Percentiles rank a stretch among this genome's conserved stretches.
These are phyloP conservation scores for Quaeritorhiza haematococci DNA, from an alignment of 371 early-diverging fungal species.

Conservation along the genomic window DNA sequence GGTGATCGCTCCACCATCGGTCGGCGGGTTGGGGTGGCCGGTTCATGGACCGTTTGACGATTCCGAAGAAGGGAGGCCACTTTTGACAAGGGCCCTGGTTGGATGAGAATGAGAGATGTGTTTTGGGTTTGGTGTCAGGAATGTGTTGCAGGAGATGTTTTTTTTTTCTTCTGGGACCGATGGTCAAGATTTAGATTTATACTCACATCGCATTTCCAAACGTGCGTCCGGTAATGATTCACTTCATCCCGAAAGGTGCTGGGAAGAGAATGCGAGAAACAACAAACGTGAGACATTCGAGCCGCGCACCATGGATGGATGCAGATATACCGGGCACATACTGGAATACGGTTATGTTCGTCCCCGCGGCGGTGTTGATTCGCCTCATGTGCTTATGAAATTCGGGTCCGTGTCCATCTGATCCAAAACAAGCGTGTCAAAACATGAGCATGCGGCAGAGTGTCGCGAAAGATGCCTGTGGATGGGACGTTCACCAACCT, in stretches of 20 bases:
- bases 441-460: conserved; percentile 22
- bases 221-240: conserved; percentile 52
- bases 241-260: conserved; percentile 56
- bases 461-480: not conserved
- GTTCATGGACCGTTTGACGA: conserved; percentile 61
- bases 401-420: conserved; percentile 51
- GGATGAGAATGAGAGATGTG: too few species aligned
- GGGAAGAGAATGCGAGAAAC: not conserved
- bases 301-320: not conserved
- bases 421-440: conserved; percentile 6
- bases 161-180: too few species aligned
- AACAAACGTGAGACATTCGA: not conserved
- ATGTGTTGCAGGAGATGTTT: too few species aligned
- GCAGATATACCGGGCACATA: conserved; percentile 19
- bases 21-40: conserved; percentile 65
- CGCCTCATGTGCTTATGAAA: conserved; percentile 42
- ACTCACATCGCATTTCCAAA: conserved; percentile 57
- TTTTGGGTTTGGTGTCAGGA: conserved; percentile 27
- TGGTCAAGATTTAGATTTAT: not conserved
- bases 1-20: conserved; percentile 56
- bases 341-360: conserved; percentile 61
- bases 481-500: not conserved
- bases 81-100: conserved; percentile 52
- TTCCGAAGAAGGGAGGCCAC: conserved; percentile 57
- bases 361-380: conserved; percentile 48